Conservation (phyloP, 352 stramenopile species). For the Pythium oligandrum region DNA sequence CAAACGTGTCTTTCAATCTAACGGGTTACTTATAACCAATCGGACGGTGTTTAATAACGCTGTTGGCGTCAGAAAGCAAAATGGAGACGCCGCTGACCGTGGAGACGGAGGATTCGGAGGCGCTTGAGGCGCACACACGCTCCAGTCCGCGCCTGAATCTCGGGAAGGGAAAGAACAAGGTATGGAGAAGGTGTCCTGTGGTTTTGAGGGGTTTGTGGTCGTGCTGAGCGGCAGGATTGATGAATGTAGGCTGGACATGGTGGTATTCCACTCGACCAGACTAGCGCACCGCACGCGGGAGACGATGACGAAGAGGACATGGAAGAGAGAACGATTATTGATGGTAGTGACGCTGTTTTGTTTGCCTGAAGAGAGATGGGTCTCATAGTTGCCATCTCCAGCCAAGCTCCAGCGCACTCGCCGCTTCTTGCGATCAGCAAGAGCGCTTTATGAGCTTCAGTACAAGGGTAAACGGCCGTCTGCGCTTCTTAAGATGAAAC, state of each 20-base stretch:
- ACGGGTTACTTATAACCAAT: neutral
- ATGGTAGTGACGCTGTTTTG: too few species aligned
- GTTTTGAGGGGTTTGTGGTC: neutral
- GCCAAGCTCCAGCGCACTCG: constrained; percentile 1
- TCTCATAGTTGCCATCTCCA: neutral
- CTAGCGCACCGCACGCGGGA: too few species aligned
- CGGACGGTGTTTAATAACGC: constrained; percentile 12
- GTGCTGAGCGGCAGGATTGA: too few species aligned
- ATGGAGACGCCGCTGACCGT: constrained; percentile 8
- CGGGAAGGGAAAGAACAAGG: constrained; percentile 5
- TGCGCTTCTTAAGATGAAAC: constrained; percentile 2
- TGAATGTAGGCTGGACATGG: too few species aligned
- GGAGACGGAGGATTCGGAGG: constrained; percentile 4
- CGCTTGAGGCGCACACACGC: constrained; percentile 9
- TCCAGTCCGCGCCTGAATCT: constrained; percentile 11
- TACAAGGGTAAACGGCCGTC: constrained; percentile 1
- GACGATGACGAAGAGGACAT: too few species aligned
- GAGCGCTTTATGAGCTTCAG: constrained; percentile 12
- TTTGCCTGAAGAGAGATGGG: too few species aligned
- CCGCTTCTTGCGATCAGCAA: constrained; percentile 11
- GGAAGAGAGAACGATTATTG: too few species aligned
- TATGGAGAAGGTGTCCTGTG: neutral
- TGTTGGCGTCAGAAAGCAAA: neutral
- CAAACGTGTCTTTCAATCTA: neutral
- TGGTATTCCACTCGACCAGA: too few species aligned